Conservation (phyloP, 2,329 filamentous ascomycete genomes). For the Botrytis squamosa region DNA sequence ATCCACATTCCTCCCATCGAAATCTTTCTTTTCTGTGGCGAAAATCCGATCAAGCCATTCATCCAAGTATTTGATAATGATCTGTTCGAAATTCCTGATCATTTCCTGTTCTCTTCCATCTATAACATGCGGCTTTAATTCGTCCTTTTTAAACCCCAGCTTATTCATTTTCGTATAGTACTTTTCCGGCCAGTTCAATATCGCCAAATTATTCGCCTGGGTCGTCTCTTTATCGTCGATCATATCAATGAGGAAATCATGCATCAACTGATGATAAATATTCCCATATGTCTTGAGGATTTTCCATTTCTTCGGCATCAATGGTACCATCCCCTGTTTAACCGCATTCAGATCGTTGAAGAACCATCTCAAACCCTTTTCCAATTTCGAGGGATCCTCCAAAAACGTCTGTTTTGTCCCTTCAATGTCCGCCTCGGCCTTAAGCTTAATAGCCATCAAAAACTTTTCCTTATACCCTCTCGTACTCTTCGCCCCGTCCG, state of each 20-base stretch:
- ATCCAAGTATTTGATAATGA: constrained; percentile 93
- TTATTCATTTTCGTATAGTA: constrained; percentile 97
- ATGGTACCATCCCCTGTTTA: constrained; percentile 82
- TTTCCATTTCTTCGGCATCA: constrained; percentile 96
- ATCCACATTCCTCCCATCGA: constrained; percentile 73
- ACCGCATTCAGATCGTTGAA: constrained; percentile 98
- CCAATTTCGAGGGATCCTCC: constrained; percentile 76
- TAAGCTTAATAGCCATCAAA: constrained; percentile 64
- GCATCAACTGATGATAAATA: constrained; percentile 94
- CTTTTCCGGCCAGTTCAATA: constrained; percentile 92
- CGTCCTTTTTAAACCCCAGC: constrained; percentile 72
- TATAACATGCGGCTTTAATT: constrained; percentile 82
- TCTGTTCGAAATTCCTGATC: constrained; percentile 87
- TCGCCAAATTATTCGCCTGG: constrained; percentile 83
- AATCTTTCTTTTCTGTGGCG: constrained; percentile 75
- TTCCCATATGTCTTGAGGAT: constrained; percentile 87
- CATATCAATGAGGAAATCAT: constrained; percentile 81
- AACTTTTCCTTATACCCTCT: constrained; percentile 98
- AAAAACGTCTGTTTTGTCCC: constrained; percentile 68
- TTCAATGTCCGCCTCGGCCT: constrained; percentile 61
- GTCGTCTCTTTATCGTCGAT: constrained; percentile 83
- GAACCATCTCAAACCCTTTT: constrained; percentile 91
- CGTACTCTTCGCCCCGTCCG: constrained; percentile 85
- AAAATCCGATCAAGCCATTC: constrained; percentile 98
- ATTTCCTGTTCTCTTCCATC: constrained; percentile 88